Conservation (phyloP, 176 grass and related monocot species). For the Oryza glaberrima region DNA sequence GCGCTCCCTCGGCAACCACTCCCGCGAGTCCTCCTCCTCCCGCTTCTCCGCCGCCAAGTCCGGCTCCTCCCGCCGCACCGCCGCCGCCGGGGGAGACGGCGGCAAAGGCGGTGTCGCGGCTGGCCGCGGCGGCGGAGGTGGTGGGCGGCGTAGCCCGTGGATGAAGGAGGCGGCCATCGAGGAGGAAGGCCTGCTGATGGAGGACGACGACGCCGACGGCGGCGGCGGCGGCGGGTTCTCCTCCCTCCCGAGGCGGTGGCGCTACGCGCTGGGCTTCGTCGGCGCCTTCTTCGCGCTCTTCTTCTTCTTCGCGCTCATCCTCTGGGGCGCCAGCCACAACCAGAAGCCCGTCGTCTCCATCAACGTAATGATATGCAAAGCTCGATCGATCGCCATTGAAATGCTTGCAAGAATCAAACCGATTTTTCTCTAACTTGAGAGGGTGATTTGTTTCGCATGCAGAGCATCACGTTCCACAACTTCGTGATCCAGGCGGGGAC, state of each 20-base stretch:
- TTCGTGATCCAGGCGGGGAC: constrained; percentile 90
- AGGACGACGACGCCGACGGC: constrained; percentile 40
- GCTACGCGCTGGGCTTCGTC: constrained; percentile 65
- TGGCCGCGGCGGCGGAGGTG: neutral
- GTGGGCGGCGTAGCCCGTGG: constrained; percentile 18
- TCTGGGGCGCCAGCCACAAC: constrained; percentile 81
- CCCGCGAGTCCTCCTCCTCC: constrained; percentile 69
- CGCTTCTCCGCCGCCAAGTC: constrained; percentile 61
- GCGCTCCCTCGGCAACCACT: constrained; percentile 56
- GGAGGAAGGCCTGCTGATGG: constrained; percentile 73
- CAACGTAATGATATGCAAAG: constrained; percentile 26
- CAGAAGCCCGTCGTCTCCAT: constrained; percentile 71
- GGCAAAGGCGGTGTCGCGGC: neutral
- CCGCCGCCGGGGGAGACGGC: neutral
- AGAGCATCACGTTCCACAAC: constrained; percentile 88
- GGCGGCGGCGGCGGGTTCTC: neutral
- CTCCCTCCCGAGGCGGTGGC: constrained; percentile 42
- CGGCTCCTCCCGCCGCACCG: neutral
- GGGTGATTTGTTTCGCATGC: neutral
- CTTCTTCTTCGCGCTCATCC: constrained; percentile 92
- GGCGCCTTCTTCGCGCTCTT: constrained; percentile 74
- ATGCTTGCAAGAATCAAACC: neutral
- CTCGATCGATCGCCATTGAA: too few relatives aligned
- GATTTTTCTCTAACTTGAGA: too few relatives aligned
- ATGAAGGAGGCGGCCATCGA: constrained; percentile 69